phyloP scores from a whole-genome alignment of 78 protist species.

The Cavenderia fasciculata region DNA sequence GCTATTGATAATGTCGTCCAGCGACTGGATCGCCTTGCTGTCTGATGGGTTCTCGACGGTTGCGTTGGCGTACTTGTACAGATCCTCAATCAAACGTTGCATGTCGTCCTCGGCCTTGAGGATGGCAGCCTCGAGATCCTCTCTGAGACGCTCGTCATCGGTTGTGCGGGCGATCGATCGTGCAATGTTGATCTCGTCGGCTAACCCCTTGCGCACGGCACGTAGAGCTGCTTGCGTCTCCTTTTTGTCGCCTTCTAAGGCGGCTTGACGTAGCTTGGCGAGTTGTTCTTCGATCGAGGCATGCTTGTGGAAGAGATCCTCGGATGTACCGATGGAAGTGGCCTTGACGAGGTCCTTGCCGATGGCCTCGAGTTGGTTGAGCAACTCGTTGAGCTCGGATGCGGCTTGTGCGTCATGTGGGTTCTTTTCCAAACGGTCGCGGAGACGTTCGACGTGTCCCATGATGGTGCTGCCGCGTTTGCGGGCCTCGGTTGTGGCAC shows the following conservation, averaged over 20 bases:
- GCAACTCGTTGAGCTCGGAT: neutral
- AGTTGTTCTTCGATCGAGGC: conserved; percentile 22
- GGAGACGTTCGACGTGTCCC: conserved; percentile 12
- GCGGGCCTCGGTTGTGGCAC: neutral
- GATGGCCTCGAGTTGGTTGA: neutral
- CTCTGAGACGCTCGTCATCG: conserved; percentile 18
- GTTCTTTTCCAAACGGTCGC: neutral
- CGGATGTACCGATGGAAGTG: conserved; percentile 27
- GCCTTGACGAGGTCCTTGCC: conserved; percentile 23
- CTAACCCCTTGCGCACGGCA: conserved; percentile 19
- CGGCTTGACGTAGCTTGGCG: conserved; percentile 20
- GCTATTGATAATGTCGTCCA: conserved; percentile 25
- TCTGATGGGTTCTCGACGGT: conserved; percentile 34
- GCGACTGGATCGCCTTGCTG: conserved; percentile 1
- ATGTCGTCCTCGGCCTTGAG: conserved; percentile 38
- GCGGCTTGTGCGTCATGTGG: conserved; percentile 10
- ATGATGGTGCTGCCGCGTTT: neutral
- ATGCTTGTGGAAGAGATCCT: conserved; percentile 19
- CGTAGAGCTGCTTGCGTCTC: conserved; percentile 23
- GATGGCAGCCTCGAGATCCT: conserved; percentile 56
- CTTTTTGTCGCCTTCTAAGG: conserved; percentile 15
- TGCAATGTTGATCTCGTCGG: conserved; percentile 50
- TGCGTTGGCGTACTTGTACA: neutral
- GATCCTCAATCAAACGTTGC: conserved; percentile 13
- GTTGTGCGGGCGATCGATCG: conserved; percentile 24